phyloP scores from a whole-genome alignment of 768 basidiomycete genomes.

The Tulasnella sp. region DNA sequence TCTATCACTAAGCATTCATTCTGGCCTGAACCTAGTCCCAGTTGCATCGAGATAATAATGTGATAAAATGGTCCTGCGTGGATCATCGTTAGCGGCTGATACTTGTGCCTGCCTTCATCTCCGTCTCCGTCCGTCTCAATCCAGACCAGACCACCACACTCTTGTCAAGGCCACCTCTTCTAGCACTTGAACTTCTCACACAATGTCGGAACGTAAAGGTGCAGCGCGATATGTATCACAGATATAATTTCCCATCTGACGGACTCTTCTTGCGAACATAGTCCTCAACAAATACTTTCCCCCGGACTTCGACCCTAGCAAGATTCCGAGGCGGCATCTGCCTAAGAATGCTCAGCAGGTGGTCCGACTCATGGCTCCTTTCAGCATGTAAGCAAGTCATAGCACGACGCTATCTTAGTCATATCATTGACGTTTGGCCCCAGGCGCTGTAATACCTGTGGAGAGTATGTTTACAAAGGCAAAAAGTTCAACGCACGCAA shows the following conservation, averaged over 20 bases:
- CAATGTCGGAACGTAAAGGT: constrained; percentile 77
- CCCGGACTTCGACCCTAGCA: constrained; percentile 95
- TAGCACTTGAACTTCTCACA: constrained; percentile 10
- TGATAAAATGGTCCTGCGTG: no score
- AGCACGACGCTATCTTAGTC: no score
- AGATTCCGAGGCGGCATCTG: constrained; percentile 82
- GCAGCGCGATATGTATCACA: constrained; percentile 4
- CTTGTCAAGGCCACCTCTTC: neutral
- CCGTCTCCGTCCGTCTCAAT: no score
- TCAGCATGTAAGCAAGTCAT: constrained; percentile 72
- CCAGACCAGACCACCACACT: no score
- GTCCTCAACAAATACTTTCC: constrained; percentile 95
- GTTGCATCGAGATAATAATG: no score
- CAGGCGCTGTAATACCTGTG: constrained; percentile 90
- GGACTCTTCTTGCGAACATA: constrained; percentile 22
- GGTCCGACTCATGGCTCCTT: constrained; percentile 98
- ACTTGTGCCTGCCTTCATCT: no score
- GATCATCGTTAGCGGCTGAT: no score
- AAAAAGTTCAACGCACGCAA: constrained; percentile 99
- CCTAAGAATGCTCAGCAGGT: constrained; percentile 95
- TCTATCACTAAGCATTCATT: no score
- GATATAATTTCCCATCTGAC: neutral
- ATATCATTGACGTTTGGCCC: neutral
- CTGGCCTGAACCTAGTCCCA: no score
- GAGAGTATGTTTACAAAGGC: constrained; percentile 98